phyloP scores from a whole-genome alignment of 2,329 filamentous ascomycete genomes.

The Ophiostoma quercus region DNA sequence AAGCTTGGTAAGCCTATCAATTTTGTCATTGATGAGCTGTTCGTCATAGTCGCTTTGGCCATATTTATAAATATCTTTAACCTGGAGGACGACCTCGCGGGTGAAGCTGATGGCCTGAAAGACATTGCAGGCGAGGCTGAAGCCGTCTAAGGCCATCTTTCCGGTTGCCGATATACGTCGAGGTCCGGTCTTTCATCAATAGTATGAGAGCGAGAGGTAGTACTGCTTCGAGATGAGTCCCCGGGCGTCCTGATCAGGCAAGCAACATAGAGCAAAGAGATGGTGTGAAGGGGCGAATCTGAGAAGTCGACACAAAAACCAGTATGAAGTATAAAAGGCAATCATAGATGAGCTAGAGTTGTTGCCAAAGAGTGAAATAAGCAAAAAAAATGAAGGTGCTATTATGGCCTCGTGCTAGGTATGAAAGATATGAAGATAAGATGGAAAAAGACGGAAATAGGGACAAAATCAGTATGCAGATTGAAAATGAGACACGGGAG shows the following conservation, averaged over 20 bases:
- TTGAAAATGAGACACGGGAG: not conserved
- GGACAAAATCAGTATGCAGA: not conserved
- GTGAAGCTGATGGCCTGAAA: slow-evolving; percentile 2
- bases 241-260: not conserved
- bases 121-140: not conserved
- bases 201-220: not conserved
- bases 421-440: not conserved
- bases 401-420: not conserved
- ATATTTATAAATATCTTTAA: not conserved
- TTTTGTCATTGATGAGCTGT: not conserved
- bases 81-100: not conserved
- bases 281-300: not conserved
- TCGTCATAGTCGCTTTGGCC: not conserved
- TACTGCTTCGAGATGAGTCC: not conserved
- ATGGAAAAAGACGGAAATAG: too few relatives aligned
- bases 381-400: not conserved
- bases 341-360: not conserved
- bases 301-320: not conserved
- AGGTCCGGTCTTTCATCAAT: not conserved
- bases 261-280: not conserved
- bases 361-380: not conserved
- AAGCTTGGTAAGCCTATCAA: not conserved
- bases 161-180: not conserved
- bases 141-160: not conserved
- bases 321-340: not conserved